phyloP scores from a whole-genome alignment of 1,139 yeast genomes.

The Suhomyces kunorum region DNA sequence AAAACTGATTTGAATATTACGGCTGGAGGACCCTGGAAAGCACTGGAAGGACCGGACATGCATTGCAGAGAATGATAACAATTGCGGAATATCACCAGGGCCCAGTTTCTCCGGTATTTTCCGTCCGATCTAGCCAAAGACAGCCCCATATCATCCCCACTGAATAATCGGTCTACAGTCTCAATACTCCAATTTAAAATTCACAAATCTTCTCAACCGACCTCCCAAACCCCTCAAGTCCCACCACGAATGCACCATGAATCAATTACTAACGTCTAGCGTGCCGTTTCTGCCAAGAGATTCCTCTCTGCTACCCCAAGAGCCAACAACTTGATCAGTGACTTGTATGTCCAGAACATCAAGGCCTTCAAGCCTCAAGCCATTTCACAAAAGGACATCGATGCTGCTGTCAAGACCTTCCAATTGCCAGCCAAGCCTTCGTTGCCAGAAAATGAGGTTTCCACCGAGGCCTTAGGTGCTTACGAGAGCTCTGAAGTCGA shows the following conservation, averaged over 20 bases:
- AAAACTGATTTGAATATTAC: no score
- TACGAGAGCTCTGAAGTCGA: constrained; percentile 81
- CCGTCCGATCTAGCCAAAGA: no score
- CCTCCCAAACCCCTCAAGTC: not conserved
- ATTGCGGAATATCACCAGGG: no score
- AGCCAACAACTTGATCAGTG: constrained; percentile 70
- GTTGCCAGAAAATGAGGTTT: constrained; percentile 71
- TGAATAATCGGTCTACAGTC: no score
- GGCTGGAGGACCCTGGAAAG: no score
- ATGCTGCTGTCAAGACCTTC: constrained; percentile 81
- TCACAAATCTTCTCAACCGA: no score
- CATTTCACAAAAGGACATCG: constrained; percentile 70
- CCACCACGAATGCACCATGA: not conserved
- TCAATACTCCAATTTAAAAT: no score
- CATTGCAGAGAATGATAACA: no score
- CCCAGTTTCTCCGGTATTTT: no score
- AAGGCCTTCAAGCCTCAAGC: constrained; percentile 86
- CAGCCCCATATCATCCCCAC: no score
- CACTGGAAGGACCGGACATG: no score
- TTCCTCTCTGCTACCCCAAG: constrained; percentile 47
- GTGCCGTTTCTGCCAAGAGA: constrained; percentile 41
- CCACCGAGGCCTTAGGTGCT: constrained; percentile 70
- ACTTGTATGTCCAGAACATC: constrained; percentile 83
- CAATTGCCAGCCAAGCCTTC: constrained; percentile 72
- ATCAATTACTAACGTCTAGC: constrained; percentile 23